These are phyloP conservation scores for Mycena epipterygia DNA, from an alignment of 768 basidiomycete species.

Conservation along the genomic window DNA sequence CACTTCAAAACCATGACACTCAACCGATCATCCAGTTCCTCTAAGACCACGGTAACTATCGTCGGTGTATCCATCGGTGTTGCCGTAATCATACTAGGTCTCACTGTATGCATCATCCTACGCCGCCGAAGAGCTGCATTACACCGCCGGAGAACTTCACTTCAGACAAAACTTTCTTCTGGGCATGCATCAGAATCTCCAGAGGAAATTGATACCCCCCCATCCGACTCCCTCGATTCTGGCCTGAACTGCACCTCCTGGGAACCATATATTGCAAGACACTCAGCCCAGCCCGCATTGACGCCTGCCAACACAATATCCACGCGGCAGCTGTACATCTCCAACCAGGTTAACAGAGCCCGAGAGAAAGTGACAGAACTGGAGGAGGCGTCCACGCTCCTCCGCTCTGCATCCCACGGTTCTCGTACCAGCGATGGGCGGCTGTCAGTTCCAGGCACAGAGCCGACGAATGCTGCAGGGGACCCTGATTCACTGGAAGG, in stretches of 20 bases:
- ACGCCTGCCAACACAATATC: not conserved
- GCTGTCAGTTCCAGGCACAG: not conserved
- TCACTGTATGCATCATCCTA: too few relatives aligned
- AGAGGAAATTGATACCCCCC: not conserved
- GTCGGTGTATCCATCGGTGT: too few relatives aligned
- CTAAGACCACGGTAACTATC: not conserved
- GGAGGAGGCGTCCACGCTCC: slow-evolving; percentile 11
- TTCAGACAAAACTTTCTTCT: not conserved
- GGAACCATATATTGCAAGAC: not conserved
- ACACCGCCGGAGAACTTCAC: not conserved
- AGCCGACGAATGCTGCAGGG: not conserved
- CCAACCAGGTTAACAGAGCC: slow-evolving; percentile 17
- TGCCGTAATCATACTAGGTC: too few relatives aligned
- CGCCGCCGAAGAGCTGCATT: too few relatives aligned
- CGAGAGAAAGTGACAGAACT: slow-evolving; percentile 16
- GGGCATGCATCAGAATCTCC: not conserved
- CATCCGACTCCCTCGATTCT: not conserved
- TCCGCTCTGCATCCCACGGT: not conserved
- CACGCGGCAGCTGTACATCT: slow-evolving; percentile 27
- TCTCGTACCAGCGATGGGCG: not conserved
- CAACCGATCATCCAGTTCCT: not conserved
- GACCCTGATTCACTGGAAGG: not conserved
- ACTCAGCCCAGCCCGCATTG: not conserved
- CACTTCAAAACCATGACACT: too few relatives aligned
- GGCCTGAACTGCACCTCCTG: not conserved